A percentile compares a stretch with the other conserved stretches of the same genome.
phyloP scores from a whole-genome alignment of 345 rosid species.

The Theobroma cacao region DNA sequence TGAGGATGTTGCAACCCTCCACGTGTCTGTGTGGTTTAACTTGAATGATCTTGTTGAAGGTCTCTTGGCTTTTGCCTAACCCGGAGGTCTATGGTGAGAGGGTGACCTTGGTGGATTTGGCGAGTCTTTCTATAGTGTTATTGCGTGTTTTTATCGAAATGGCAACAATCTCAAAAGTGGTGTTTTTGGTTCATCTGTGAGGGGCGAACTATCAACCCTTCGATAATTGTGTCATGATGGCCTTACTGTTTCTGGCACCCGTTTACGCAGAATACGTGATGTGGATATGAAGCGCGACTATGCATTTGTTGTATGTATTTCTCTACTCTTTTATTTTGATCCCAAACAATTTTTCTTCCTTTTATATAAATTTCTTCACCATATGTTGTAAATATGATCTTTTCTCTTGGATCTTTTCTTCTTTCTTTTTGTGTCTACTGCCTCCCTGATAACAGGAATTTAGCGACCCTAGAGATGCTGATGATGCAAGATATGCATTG shows the following conservation, averaged over 20 bases:
- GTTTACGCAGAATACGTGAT: conserved; percentile 89
- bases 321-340: background rate
- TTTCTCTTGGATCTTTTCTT: background rate
- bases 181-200: conserved; percentile 88
- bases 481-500: conserved; percentile 68
- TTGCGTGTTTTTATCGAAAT: conserved; percentile 77
- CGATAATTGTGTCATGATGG: conserved; percentile 83
- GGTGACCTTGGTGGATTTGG: conserved; percentile 90
- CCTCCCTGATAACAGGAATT: conserved; percentile 49
- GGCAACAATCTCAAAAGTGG: conserved; percentile 87
- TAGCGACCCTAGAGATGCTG: conserved; percentile 81
- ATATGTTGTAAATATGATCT: conserved; percentile 29
- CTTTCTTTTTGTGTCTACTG: background rate
- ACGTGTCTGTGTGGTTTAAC: conserved; percentile 57
- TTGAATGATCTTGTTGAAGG: conserved; percentile 93
- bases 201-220: conserved; percentile 83
- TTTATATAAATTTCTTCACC: background rate
- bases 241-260: conserved; percentile 92
- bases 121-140: conserved; percentile 76
- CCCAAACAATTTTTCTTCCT: background rate
- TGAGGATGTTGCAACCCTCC: conserved; percentile 45
- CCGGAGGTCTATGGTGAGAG: conserved; percentile 88
- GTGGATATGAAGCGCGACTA: conserved; percentile 98
- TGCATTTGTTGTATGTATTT: conserved; percentile 78
- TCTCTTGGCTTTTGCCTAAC: conserved; percentile 77